Evolutionary conservation across 495 filamentous ascomycete genomes (phyloP).

Genomic region (Neurospora tetrasperma): DNA sequence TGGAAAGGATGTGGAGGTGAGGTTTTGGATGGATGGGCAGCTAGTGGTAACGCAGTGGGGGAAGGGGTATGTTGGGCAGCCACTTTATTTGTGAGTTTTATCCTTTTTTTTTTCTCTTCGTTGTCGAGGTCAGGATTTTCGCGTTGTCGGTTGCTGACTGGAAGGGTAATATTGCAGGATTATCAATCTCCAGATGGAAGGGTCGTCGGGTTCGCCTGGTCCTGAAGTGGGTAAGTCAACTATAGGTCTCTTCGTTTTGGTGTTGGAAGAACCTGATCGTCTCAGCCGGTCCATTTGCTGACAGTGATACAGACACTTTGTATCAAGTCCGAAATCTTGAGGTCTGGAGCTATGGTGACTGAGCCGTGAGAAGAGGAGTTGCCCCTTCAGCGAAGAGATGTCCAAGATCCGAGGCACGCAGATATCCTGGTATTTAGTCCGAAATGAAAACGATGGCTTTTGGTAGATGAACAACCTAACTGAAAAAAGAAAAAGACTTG

Average conservation of each 20-base stretch:
- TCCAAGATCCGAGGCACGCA: background rate
- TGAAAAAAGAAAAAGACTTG: background rate
- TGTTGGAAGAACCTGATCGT: background rate
- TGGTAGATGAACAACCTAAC: background rate
- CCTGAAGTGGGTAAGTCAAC: conserved; percentile 27
- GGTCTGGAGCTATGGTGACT: conserved; percentile 30
- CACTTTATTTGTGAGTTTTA: conserved; percentile 35
- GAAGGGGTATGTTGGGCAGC: conserved; percentile 36
- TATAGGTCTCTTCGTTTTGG: background rate
- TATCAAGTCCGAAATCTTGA: conserved; percentile 32
- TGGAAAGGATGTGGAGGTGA: conserved; percentile 40
- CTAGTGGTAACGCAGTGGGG: conserved; percentile 43
- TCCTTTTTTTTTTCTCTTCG: background rate
- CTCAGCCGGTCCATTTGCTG: background rate
- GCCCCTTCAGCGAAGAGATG: background rate
- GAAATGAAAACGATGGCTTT: background rate
- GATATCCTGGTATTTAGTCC: background rate
- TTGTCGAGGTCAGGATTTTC: no score
- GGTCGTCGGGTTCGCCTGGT: conserved; percentile 37
- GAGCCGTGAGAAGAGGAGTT: background rate
- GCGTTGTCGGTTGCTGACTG: background rate
- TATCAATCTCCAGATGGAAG: conserved; percentile 41
- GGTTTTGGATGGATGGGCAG: conserved; percentile 44
- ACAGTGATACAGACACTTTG: conserved; percentile 22
- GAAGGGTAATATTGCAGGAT: conserved; percentile 23